A percentile compares a stretch with the other conserved stretches of the same genome.
Evolutionary conservation across 129 eudicot genomes (phyloP).

Genomic region (Silybum marianum): DNA sequence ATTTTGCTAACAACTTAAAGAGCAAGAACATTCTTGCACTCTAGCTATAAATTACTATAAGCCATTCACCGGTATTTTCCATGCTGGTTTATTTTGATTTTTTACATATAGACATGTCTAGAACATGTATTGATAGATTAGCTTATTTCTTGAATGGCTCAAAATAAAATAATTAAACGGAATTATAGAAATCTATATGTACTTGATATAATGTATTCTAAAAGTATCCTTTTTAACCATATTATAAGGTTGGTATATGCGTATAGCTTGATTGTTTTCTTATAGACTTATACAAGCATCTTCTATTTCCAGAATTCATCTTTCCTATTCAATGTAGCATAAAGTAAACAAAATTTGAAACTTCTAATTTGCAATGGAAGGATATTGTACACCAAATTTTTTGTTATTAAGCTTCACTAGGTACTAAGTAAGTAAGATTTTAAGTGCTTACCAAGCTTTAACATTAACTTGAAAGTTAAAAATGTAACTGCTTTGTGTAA

Average conservation of each 20-base stretch:
- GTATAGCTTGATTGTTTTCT: background rate
- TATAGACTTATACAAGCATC: background rate
- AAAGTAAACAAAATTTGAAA: background rate
- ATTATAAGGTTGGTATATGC: background rate
- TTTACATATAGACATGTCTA: background rate
- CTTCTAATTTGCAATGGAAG: background rate
- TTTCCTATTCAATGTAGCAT: background rate
- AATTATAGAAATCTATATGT: background rate
- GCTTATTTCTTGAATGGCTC: background rate
- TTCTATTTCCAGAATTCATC: background rate
- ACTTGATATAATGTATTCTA: background rate
- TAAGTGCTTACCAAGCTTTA: background rate
- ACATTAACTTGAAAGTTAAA: background rate
- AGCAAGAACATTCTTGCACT: background rate
- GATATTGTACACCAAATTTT: background rate
- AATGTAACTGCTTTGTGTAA: background rate
- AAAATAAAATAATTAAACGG: background rate
- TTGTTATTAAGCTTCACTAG: background rate
- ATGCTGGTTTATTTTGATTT: background rate
- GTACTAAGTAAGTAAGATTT: constrained; percentile 1
- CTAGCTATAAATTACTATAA: background rate
- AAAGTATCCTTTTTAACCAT: background rate
- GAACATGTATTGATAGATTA: background rate
- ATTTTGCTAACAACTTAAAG: background rate
- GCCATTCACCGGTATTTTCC: background rate